Evolutionary conservation across 2,329 filamentous ascomycete genomes (phyloP), one percentile per base, ranked within the genome.

Genomic region (Stachybotrys elegans): DNA sequence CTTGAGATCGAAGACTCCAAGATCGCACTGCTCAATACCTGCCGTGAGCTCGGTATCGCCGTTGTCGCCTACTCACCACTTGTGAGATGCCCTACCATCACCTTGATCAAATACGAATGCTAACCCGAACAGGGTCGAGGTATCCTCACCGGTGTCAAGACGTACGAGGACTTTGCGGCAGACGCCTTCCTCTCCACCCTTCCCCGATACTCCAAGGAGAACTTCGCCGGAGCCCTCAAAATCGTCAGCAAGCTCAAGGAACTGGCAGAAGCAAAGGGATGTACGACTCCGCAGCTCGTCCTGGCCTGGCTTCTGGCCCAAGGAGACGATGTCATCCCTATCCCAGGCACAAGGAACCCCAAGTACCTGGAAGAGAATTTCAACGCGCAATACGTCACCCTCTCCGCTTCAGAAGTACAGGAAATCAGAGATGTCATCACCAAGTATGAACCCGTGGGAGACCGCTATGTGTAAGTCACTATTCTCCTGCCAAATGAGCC

Each of bases 1-100:
- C 66, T 83, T 31, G 72, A 79, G 35, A 77, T 86, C 49, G 81
- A 85, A 55, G 70, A 67, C 17, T 59, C 60, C 7, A 57, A 60
- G 0, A 71, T 68, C 2, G 56, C 69, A 27, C 60, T 82, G 2
- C 59, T 81, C 3, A 59, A 66, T 27, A 75, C 77, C 0, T 72
- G 68, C 43, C 67, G 72, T 16, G 75, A 81, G 54, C 69, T 83
- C 6, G 77, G 77, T 2, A 63, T 78, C 1, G 63, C 75, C 1
- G 62, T 75, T 9, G 68, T 83, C 2, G 71, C 74, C 3, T 81
- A 78, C 58, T 72, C 69, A 9, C 79, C 79, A 4, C n/a, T 40
- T 4, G n/a, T n/a, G n/a, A n/a, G n/a, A n/a, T n/a, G n/a, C n/a
- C n/a, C n/a, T n/a, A n/a, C n/a, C n/a, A n/a, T n/a, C n/a, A n/a